Evolutionary conservation across 805 yeast genomes (phyloP), one percentile per base, ranked within the genome.

Genomic region (Metschnikowia bowlesiae): DNA sequence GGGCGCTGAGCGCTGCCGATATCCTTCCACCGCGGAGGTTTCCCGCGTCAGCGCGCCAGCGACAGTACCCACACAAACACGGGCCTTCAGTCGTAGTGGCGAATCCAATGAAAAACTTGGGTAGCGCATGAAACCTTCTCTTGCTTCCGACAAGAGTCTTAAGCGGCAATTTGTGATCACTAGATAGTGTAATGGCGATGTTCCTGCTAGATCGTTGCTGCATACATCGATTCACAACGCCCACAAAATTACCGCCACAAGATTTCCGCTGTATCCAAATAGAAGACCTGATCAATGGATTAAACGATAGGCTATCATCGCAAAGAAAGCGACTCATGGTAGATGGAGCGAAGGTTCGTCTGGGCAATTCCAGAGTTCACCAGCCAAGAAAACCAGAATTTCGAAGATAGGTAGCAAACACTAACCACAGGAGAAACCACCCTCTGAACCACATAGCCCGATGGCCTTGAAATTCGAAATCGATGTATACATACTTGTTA

Each of bases 401-500:
- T 39, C n/a, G 34, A 30, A 34, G 37, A 9, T 10, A 6, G 13
- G 14, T 33, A 33, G 4, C 37, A 8, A 31, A 22, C 9, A 10
- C 18, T 22, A 22, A 11, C 14, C 10, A 29, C 29, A 34, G 29
- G 4, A 6, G 7, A 30, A 14, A 8, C 26, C 8, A 26, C 14
- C 22, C 3, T 26, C 28, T 30, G 10, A 26, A 14, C 34, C 33
- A 22, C 34, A 7, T 10, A 14, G 10, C 16, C n/a, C 22, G n/a
- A 8, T 5, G 13, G 38, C 37, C 38, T n/a, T 38, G 26, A 28
- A 6, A 14, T 14, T 22, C 31, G 7, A 18, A 28, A 22, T 14
- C n/a, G 37, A 42, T 14, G 45, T 42, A 44, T 44, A 44, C 46
- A 44, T 44, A 44, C 46, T 44, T 35, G 33, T 44, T 44, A 18